Evolutionary conservation across 495 filamentous ascomycete genomes (phyloP).

Genomic region (Talaromyces thailandensis): DNA sequence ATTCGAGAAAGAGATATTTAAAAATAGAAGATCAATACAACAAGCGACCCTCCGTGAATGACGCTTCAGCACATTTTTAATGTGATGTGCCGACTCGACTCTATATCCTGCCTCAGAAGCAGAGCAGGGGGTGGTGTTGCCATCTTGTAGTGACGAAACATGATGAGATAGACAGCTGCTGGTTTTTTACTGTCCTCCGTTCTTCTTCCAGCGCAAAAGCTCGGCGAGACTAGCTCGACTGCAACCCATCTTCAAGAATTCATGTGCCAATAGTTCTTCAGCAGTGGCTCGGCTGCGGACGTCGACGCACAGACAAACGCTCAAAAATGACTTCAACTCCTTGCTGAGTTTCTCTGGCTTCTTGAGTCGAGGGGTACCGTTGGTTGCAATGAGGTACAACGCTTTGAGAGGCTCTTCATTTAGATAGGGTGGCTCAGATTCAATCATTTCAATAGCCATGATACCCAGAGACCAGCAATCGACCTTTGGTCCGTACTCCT

Average conservation of each 20-base stretch:
- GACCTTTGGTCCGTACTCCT: constrained; percentile 96
- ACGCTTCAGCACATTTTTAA: background rate
- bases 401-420: constrained; percentile 97
- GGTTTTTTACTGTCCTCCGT: constrained; percentile 31
- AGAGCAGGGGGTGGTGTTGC: background rate
- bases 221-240: constrained; percentile 72
- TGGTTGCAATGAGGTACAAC: constrained; percentile 93
- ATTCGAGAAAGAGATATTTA: constrained; percentile 13
- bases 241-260: constrained; percentile 65
- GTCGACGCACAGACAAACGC: constrained; percentile 91
- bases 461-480: constrained; percentile 99
- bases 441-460: constrained; percentile 99
- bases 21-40: background rate
- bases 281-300: constrained; percentile 91
- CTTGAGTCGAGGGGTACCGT: constrained; percentile 93
- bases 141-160: background rate
- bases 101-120: background rate
- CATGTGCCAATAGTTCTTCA: constrained; percentile 72
- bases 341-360: constrained; percentile 95
- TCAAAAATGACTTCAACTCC: constrained; percentile 92
- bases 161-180: background rate
- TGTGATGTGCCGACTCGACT: background rate
- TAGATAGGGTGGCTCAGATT: constrained; percentile 93
- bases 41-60: background rate
- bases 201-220: constrained; percentile 62